phyloP scores from a whole-genome alignment of 23 red algal genomes.

The Agarophyton chilense region DNA sequence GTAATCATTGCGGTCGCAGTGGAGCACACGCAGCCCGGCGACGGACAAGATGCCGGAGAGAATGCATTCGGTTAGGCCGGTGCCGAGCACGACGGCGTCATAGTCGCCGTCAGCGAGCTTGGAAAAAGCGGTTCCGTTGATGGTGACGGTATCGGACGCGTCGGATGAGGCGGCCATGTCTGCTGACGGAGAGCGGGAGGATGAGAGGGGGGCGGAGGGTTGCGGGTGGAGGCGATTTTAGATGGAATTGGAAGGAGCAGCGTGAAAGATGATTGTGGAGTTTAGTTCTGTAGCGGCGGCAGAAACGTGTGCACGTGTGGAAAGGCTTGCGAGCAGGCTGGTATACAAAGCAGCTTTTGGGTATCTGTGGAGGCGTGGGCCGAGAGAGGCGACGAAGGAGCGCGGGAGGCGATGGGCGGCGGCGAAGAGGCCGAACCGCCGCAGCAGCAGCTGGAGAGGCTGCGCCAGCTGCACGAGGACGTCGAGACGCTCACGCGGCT shows the following conservation, averaged over 20 bases:
- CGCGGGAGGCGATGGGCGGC: not conserved
- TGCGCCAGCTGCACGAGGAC: constrained; percentile 68
- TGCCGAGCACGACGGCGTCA: constrained; percentile 97
- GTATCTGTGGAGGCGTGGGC: no score
- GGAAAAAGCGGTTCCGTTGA: constrained; percentile 62
- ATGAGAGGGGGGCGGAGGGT: not conserved
- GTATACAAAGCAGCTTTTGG: no score
- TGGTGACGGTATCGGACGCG: constrained; percentile 38
- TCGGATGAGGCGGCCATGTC: constrained; percentile 10
- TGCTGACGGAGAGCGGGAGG: not conserved
- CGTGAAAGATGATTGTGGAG: not conserved
- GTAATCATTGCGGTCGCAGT: constrained; percentile 96
- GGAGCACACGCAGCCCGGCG: constrained; percentile 83
- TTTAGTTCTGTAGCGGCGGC: not conserved
- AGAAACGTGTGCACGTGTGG: constrained; percentile 20
- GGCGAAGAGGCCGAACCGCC: no score
- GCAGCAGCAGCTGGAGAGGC: not conserved
- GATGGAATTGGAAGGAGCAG: not conserved
- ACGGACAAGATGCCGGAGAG: constrained; percentile 90
- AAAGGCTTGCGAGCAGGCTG: no score
- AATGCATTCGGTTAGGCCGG: constrained; percentile 98
- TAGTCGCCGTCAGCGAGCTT: constrained; percentile 94
- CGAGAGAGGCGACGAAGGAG: no score
- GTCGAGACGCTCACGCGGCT: constrained; percentile 54
- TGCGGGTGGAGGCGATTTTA: not conserved